These are phyloP conservation scores for Gloeopeniophorella convolvens DNA, from an alignment of 768 basidiomycete species.

Conservation along the genomic window DNA sequence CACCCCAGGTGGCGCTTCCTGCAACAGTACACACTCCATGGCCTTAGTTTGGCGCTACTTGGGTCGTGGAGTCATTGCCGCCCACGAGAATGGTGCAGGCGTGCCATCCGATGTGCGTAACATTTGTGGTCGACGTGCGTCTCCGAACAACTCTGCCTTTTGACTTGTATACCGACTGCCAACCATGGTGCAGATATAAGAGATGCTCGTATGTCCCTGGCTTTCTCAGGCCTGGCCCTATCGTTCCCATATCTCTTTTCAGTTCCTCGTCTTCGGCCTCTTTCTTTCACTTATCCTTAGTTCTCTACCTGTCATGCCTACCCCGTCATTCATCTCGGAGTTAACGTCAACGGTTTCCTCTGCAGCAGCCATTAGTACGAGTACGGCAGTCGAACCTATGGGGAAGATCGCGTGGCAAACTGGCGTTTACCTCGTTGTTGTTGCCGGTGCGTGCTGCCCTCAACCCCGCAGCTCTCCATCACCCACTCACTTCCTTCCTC, in stretches of 20 bases:
- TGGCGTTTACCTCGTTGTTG: constrained; percentile 8
- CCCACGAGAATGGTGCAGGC: no score
- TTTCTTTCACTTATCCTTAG: no score
- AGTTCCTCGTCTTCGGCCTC: neutral
- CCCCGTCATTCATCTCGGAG: neutral
- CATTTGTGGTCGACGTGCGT: no score
- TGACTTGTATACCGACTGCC: no score
- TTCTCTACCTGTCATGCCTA: neutral
- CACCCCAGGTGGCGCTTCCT: no score
- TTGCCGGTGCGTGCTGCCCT: neutral
- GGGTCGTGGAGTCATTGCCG: no score
- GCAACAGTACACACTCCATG: no score
- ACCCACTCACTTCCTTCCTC: neutral
- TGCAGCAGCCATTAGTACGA: neutral
- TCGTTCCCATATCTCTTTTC: neutral
- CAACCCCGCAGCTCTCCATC: neutral
- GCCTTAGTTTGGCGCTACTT: no score
- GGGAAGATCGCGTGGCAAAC: constrained; percentile 2
- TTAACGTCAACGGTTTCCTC: neutral
- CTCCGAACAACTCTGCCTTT: no score
- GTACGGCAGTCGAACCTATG: neutral
- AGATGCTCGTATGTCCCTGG: neutral
- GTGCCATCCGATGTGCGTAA: no score
- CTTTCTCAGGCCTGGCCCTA: neutral
- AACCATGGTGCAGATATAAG: no score